phyloP scores from a whole-genome alignment of 106 monocot genomes.

The Agapanthus africanus region DNA sequence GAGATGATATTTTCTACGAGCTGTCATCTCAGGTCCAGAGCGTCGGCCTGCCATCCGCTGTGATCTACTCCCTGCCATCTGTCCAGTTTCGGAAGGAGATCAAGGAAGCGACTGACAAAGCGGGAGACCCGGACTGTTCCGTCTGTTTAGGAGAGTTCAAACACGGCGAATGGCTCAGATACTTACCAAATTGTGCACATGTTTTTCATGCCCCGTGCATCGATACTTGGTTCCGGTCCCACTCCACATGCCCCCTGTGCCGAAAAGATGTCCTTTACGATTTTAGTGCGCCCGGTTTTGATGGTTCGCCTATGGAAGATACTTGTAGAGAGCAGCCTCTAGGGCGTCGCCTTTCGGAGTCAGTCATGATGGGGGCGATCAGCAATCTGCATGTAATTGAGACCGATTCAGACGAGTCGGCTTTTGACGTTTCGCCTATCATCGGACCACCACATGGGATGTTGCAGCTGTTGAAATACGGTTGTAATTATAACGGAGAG shows the following conservation, averaged over 20 bases:
- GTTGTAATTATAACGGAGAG: neutral
- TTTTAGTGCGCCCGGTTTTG: neutral
- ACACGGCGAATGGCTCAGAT: constrained; percentile 11
- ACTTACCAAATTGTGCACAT: constrained; percentile 9
- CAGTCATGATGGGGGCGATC: neutral
- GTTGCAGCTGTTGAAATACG: neutral
- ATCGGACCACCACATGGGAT: neutral
- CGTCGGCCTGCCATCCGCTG: constrained; percentile 10
- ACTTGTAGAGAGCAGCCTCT: neutral
- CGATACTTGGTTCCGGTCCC: constrained; percentile 10
- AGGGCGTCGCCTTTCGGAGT: neutral
- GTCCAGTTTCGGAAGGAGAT: constrained; percentile 4
- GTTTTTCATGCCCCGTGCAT: constrained; percentile 12
- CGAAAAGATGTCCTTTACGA: constrained; percentile 8
- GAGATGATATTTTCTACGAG: neutral
- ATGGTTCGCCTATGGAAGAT: neutral
- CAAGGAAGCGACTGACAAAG: too few relatives aligned
- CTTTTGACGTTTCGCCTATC: neutral
- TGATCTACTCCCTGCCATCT: constrained; percentile 13
- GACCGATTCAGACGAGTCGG: neutral
- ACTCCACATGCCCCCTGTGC: constrained; percentile 17
- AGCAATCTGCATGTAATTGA: neutral
- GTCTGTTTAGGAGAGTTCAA: constrained; percentile 4
- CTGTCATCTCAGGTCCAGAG: neutral
- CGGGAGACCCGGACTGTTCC: neutral